Conservation (phyloP, 1,284 basidiomycete genomes). For the Neolentinus lepideus region DNA sequence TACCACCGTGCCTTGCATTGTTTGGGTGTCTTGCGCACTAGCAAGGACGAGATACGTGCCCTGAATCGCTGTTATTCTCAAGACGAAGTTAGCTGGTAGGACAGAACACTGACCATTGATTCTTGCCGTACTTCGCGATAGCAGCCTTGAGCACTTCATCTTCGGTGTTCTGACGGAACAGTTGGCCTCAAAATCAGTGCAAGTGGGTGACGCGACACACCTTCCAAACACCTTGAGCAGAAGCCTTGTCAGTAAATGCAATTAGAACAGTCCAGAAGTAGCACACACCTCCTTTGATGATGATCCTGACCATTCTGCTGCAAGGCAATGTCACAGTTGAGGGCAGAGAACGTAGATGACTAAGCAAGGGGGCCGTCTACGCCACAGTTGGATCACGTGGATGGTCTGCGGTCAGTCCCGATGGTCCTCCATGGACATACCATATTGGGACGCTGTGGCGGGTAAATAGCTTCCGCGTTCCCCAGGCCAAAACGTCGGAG, state of each 20-base stretch:
- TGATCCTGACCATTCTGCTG: slow-evolving; percentile 72
- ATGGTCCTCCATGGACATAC: not conserved
- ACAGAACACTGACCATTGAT: slow-evolving; percentile 68
- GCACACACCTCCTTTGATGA: slow-evolving; percentile 84
- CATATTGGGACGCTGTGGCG: not conserved
- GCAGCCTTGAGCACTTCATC: slow-evolving; percentile 96
- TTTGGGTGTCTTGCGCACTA: slow-evolving; percentile 98
- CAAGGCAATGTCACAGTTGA: not conserved
- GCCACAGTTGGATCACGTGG: not conserved
- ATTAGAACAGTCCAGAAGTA: slow-evolving; percentile 3
- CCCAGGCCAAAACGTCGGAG: no score
- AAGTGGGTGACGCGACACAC: slow-evolving; percentile 18
- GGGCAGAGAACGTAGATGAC: not conserved
- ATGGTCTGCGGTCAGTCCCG: not conserved
- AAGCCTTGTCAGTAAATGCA: slow-evolving; percentile 1
- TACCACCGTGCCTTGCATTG: slow-evolving; percentile 99
- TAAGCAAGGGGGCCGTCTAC: not conserved
- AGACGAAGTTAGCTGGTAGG: not conserved
- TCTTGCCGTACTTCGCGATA: slow-evolving; percentile 97
- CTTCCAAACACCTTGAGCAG: slow-evolving; percentile 61
- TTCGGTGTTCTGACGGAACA: slow-evolving; percentile 70
- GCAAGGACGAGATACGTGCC: slow-evolving; percentile 96
- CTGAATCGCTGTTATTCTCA: slow-evolving; percentile 29
- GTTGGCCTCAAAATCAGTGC: slow-evolving; percentile 7
- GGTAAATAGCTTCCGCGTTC: not conserved